These are phyloP conservation scores for Dimocarpus longan DNA, from an alignment of 345 rosid species.

Conservation along the genomic window DNA sequence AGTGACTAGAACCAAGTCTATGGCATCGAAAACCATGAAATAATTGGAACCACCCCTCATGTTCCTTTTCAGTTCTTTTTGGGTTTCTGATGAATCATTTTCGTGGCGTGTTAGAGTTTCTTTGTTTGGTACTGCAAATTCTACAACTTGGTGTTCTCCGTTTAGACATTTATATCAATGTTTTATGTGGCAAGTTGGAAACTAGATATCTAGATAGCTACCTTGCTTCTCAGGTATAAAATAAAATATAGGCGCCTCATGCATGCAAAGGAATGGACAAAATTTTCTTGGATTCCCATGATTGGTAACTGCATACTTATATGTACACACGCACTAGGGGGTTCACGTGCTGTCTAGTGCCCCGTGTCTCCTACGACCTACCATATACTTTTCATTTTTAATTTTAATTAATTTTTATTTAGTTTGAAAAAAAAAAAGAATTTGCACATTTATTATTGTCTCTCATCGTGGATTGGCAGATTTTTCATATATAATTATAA, in stretches of 20 bases:
- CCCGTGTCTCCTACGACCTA: not conserved
- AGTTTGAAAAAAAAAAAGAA: too few species aligned
- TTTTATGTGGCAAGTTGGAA: too few species aligned
- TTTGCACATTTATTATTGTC: too few species aligned
- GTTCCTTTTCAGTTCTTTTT: not conserved
- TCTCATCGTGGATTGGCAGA: too few species aligned
- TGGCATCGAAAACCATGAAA: not conserved
- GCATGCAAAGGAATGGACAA: not conserved
- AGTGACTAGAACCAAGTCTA: too few species aligned
- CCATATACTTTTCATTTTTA: not conserved
- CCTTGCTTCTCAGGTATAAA: too few species aligned
- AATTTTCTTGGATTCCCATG: constrained; percentile 5
- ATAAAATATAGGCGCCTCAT: too few species aligned
- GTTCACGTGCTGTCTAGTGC: constrained; percentile 13
- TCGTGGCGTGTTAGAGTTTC: constrained; percentile 20
- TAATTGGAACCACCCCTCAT: not conserved
- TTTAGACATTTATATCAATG: too few species aligned
- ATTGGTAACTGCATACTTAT: not conserved
- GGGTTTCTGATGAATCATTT: not conserved
- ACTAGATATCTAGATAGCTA: too few species aligned
- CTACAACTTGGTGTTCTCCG: too few species aligned
- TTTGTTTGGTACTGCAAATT: not conserved
- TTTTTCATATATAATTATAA: too few species aligned
- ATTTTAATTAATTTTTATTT: too few species aligned
- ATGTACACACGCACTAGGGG: not conserved